Evolutionary conservation across 306 rosid species (phyloP).

Genomic region (Carpinus fangiana): DNA sequence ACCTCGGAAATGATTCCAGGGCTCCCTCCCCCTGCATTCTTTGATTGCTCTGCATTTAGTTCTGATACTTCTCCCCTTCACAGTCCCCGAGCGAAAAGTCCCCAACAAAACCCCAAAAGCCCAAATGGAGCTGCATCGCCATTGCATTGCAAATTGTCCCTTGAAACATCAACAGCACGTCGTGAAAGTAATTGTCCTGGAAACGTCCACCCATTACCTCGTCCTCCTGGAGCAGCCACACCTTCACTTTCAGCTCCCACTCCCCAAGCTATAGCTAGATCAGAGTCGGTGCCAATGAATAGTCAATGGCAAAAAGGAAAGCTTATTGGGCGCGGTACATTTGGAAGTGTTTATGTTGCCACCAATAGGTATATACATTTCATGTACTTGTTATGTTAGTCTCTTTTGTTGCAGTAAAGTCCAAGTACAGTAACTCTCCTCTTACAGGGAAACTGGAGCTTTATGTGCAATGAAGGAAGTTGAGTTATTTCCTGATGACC

Average conservation of each 20-base stretch:
- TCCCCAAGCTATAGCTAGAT: constrained; percentile 42
- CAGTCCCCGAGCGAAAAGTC: constrained; percentile 56
- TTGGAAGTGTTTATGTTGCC: constrained; percentile 93
- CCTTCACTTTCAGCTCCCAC: constrained; percentile 44
- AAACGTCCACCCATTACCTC: constrained; percentile 82
- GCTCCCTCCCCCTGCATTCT: constrained; percentile 47
- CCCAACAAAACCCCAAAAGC: constrained; percentile 43
- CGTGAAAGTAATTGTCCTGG: constrained; percentile 48
- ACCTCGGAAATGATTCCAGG: constrained; percentile 27
- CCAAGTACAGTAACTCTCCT: constrained; percentile 11
- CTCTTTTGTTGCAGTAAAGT: constrained; percentile 21
- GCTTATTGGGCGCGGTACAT: constrained; percentile 98
- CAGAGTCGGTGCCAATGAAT: constrained; percentile 58
- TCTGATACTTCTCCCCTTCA: constrained; percentile 61
- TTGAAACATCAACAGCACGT: constrained; percentile 39
- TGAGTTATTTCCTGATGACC: constrained; percentile 82
- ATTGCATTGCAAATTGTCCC: constrained; percentile 37
- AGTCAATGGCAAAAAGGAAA: constrained; percentile 94
- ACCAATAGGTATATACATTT: constrained; percentile 67
- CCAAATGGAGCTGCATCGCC: constrained; percentile 55
- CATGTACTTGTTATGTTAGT: constrained; percentile 11
- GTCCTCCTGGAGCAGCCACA: constrained; percentile 72
- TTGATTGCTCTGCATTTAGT: constrained; percentile 43
- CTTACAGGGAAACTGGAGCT: constrained; percentile 81
- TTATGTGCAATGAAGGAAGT: constrained; percentile 99